Evolutionary conservation across 768 basidiomycete species (phyloP), one percentile per base, ranked within the genome.

Genomic region (Tephrocybe rancida): DNA sequence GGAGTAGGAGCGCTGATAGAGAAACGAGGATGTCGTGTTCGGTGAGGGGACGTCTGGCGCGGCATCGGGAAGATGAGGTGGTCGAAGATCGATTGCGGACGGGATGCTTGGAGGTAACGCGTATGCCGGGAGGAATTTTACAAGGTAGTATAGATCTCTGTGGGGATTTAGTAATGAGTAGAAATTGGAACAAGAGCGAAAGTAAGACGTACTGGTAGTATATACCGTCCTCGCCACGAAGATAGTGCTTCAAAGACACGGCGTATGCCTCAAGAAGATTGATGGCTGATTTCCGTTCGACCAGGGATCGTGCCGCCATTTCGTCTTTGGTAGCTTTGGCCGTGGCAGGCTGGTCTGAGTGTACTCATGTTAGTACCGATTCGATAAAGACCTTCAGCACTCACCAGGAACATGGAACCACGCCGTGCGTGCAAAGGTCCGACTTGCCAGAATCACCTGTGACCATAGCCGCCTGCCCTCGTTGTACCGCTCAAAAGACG

Each of bases 401-500:
- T 24, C 61, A 84, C 85, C 75, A 18, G 81, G 81, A 7, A 87
- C 75, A 68, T 87, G 86, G 66, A 88, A 83, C 87, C 87, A 88
- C 7, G 84, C 74, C 0, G 79, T 76, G 16, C 88, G 73, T 0
- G 86, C 77, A 64, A 88, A 74, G 2, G 79, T 83, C 34, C 86
- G 77, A 59, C 69, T 75, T 18, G 75, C 76, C 25, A 83, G 66
- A 42, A 83, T 79, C n/a, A 89, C 84, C 56, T 85, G 81, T 3
- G 85, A 84, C 88, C 88, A 90, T 5, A 83, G 69, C 46, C 77
- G 70, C 48, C 88, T 70, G 21, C 88, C 88, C 61, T 90, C 87
- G 51, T 89, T 88, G 66, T 89, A 89, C n/a, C 86, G 72, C 64
- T 88, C 86, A 59, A 87, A 88, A 34, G 85, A 86, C 3, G 86